phyloP scores from a whole-genome alignment of 2,329 filamentous ascomycete genomes.

The Cordyceps javanica region DNA sequence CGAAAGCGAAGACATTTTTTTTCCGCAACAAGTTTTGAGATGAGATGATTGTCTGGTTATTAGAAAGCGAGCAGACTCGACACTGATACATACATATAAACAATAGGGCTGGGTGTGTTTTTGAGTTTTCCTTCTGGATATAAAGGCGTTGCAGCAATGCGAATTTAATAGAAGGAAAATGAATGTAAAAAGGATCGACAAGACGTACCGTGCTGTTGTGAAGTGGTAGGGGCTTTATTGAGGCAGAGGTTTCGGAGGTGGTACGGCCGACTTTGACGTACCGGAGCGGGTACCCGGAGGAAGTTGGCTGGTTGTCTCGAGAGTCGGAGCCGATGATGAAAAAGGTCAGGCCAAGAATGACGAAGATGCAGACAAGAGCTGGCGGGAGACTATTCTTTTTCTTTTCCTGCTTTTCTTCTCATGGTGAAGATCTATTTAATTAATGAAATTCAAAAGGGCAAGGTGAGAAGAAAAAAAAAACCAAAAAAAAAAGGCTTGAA shows the following conservation, averaged over 20 bases:
- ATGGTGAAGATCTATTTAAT: background rate
- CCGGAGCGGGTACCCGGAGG: constrained; percentile 8
- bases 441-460: background rate
- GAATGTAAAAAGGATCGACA: background rate
- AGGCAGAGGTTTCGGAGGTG: background rate
- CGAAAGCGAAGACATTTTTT: background rate
- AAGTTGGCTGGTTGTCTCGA: background rate
- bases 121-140: background rate
- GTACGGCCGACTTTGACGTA: background rate
- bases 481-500: background rate
- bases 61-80: background rate
- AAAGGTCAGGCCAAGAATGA: background rate
- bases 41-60: background rate
- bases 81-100: constrained; percentile 2
- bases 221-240: background rate
- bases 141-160: background rate
- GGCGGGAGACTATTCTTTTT: background rate
- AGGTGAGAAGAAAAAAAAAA: no score
- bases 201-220: background rate
- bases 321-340: background rate
- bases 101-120: background rate
- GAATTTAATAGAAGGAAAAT: background rate
- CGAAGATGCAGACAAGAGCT: background rate
- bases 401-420: background rate
- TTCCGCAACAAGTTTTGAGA: background rate